Percentiles rank a stretch among this genome's conserved stretches.
phyloP scores from a whole-genome alignment of 768 basidiomycete species.

The Tylopilus sp. region DNA sequence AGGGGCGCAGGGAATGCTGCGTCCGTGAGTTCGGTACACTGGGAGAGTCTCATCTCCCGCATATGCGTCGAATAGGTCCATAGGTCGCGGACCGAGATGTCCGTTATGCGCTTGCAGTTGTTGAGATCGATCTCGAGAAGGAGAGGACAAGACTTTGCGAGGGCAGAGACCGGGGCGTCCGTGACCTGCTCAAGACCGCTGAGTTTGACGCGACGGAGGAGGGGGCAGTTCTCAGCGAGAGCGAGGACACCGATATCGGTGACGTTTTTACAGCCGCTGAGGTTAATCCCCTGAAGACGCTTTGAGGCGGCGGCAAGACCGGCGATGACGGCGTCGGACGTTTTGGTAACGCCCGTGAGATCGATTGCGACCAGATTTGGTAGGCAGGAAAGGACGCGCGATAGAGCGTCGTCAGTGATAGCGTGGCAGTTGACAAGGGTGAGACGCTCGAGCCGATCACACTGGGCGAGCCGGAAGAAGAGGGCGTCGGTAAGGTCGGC shows the following conservation, averaged over 20 bases:
- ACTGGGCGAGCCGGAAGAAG: constrained; percentile 66
- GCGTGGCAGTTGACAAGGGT: constrained; percentile 78
- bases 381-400: constrained; percentile 62
- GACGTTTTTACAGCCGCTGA: constrained; percentile 77
- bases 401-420: constrained; percentile 62
- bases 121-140: constrained; percentile 95
- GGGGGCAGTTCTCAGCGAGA: constrained; percentile 68
- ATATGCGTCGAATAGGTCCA: constrained; percentile 80
- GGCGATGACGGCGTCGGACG: constrained; percentile 68
- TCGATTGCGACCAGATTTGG: constrained; percentile 85
- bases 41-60: constrained; percentile 86
- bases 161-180: constrained; percentile 67
- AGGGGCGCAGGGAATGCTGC: constrained; percentile 79
- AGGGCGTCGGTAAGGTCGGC: constrained; percentile 69
- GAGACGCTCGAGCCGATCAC: constrained; percentile 82
- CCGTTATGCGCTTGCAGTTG: constrained; percentile 73
- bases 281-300: constrained; percentile 88
- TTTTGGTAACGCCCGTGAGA: constrained; percentile 66
- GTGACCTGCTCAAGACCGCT: constrained; percentile 74
- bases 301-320: constrained; percentile 67
- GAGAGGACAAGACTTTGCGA: constrained; percentile 77
- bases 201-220: constrained; percentile 88
- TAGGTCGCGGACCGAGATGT: constrained; percentile 74
- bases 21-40: constrained; percentile 76
- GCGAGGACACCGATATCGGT: constrained; percentile 76